Evolutionary conservation across 2,329 filamentous ascomycete genomes (phyloP).

Genomic region (Colletotrichum trifolii): DNA sequence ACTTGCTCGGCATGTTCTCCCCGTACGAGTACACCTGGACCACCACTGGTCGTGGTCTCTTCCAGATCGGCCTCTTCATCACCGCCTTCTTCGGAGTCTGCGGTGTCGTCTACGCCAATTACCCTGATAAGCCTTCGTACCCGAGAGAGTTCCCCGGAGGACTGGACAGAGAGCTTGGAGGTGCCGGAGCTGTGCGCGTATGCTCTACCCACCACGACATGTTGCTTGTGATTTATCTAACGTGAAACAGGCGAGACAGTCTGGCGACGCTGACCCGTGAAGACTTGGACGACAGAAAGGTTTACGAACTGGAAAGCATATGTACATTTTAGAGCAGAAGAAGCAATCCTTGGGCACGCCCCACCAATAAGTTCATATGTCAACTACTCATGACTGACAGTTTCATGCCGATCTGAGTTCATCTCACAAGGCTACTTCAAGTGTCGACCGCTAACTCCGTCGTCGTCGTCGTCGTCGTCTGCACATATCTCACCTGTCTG

Average conservation of each 20-base stretch:
- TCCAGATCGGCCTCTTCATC: slow-evolving; percentile 77
- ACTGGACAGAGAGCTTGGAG: slow-evolving; percentile 80
- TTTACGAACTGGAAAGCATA: slow-evolving; percentile 25
- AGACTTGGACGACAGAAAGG: not conserved
- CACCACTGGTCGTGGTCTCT: slow-evolving; percentile 74
- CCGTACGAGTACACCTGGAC: slow-evolving; percentile 89
- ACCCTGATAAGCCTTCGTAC: slow-evolving; percentile 77
- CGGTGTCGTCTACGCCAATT: slow-evolving; percentile 75
- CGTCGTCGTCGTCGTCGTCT: too few species aligned
- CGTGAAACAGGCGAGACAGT: slow-evolving; percentile 60
- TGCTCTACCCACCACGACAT: slow-evolving; percentile 47
- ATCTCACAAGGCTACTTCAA: too few species aligned
- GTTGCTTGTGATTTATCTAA: slow-evolving; percentile 22
- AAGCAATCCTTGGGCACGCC: slow-evolving; percentile 28
- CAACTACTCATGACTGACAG: not conserved
- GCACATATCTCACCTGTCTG: too few species aligned
- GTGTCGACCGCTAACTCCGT: too few species aligned
- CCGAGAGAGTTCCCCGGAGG: slow-evolving; percentile 80
- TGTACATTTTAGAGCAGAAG: slow-evolving; percentile 37
- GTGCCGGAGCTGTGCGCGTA: slow-evolving; percentile 73
- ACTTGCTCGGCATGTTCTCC: slow-evolving; percentile 89
- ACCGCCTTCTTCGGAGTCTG: slow-evolving; percentile 70
- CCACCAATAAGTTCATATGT: slow-evolving; percentile 33
- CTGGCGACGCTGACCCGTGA: slow-evolving; percentile 65
- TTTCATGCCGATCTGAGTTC: not conserved